Percentiles rank a stretch among this genome's conserved stretches.
phyloP scores from a whole-genome alignment of 768 basidiomycete genomes.

The Suillus americanus region DNA sequence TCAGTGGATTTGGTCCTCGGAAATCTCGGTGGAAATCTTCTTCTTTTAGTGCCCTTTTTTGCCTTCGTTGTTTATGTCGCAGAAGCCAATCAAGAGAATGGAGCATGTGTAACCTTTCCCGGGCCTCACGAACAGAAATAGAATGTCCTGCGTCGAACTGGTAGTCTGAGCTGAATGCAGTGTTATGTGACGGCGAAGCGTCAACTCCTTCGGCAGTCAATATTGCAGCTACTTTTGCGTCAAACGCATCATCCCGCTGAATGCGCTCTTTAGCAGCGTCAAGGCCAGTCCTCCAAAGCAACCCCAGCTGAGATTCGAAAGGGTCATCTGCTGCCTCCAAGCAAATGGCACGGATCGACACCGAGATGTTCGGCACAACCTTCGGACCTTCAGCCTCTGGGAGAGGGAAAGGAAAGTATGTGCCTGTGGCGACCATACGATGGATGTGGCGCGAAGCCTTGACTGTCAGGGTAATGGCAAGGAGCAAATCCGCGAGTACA shows the following conservation, averaged over 20 bases:
- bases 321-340: conserved; percentile 84
- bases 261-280: conserved; percentile 69
- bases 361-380: conserved; percentile 56
- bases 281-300: conserved; percentile 71
- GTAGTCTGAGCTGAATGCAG: conserved; percentile 46
- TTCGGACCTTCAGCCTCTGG: conserved; percentile 78
- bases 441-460: conserved; percentile 76
- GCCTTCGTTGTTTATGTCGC: conserved; percentile 46
- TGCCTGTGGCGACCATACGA: conserved; percentile 50
- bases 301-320: conserved; percentile 73
- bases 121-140: conserved; percentile 71
- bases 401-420: conserved; percentile 51
- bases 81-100: conserved; percentile 75
- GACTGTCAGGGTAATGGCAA: conserved; percentile 63
- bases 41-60: conserved; percentile 52
- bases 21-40: conserved; percentile 45
- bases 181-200: conserved; percentile 34
- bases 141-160: conserved; percentile 65
- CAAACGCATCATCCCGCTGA: conserved; percentile 79
- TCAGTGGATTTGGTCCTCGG: conserved; percentile 35
- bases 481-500: conserved; percentile 70
- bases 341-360: conserved; percentile 61
- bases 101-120: conserved; percentile 61
- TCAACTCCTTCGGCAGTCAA: conserved; percentile 39
- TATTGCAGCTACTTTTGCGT: conserved; percentile 74